Evolutionary conservation across 768 basidiomycete genomes (phyloP).

Genomic region (Nidularia sp.): DNA sequence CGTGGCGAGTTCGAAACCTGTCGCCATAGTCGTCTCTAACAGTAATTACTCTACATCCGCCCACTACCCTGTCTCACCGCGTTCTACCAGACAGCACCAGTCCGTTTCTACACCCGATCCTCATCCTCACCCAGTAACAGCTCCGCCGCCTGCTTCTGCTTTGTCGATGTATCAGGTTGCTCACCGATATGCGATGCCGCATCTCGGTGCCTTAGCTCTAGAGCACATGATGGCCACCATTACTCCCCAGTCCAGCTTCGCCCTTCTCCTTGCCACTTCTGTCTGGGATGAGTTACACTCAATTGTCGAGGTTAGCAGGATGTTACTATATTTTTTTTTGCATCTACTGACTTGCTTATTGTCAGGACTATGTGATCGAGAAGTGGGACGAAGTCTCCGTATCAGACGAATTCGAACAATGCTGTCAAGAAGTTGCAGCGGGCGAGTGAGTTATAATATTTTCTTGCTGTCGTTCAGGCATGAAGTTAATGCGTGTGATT

Average conservation of each 20-base stretch:
- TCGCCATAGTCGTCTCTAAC: conserved; percentile 32
- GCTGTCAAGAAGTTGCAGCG: conserved; percentile 67
- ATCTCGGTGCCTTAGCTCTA: conserved; percentile 59
- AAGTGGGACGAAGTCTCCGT: conserved; percentile 69
- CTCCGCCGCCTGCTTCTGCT: conserved; percentile 65
- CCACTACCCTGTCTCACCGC: conserved; percentile 48
- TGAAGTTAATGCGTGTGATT: conserved; percentile 2
- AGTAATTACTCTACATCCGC: conserved; percentile 25
- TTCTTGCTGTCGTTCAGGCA: not conserved
- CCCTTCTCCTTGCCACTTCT: conserved; percentile 62
- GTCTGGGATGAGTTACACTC: conserved; percentile 62
- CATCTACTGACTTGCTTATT: conserved; percentile 1
- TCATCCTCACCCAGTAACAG: conserved; percentile 63
- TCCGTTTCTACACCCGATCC: conserved; percentile 49
- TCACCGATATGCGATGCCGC: conserved; percentile 69
- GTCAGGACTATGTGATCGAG: conserved; percentile 70
- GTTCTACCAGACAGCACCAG: conserved; percentile 27
- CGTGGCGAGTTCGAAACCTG: conserved; percentile 28
- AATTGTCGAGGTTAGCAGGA: conserved; percentile 49
- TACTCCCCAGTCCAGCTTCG: conserved; percentile 62
- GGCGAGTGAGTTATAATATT: conserved; percentile 54
- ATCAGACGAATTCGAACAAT: conserved; percentile 62
- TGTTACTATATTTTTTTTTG: conserved; percentile 6
- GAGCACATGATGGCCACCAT: conserved; percentile 73
- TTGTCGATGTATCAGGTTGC: conserved; percentile 74